Evolutionary conservation across 2,329 filamentous ascomycete species (phyloP).

Genomic region (Drechslera avenae): DNA sequence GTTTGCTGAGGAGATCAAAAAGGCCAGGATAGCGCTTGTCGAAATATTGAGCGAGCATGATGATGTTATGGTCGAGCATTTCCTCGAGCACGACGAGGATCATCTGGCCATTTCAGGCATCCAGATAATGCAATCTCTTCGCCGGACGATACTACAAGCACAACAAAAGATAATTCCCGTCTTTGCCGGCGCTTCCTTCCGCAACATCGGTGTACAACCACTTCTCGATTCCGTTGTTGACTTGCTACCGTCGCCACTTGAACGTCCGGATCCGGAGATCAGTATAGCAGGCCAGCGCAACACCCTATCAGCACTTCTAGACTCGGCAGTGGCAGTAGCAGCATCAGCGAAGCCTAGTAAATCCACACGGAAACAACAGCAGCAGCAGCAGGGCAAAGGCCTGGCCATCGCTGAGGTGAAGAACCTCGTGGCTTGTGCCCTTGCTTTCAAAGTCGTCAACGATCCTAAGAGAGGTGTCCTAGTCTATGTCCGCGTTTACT

Average conservation of each 20-base stretch:
- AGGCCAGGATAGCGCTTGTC: slow-evolving; percentile 76
- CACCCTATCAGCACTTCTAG: slow-evolving; percentile 56
- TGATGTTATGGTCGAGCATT: slow-evolving; percentile 81
- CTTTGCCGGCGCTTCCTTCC: slow-evolving; percentile 89
- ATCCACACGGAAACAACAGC: slow-evolving; percentile 20
- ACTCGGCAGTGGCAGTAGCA: slow-evolving; percentile 39
- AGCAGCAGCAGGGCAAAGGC: slow-evolving; percentile 5
- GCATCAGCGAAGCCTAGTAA: slow-evolving; percentile 22
- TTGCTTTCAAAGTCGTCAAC: slow-evolving; percentile 92
- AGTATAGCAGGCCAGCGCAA: slow-evolving; percentile 65
- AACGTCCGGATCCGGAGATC: slow-evolving; percentile 79
- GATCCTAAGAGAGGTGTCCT: slow-evolving; percentile 84
- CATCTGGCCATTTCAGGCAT: slow-evolving; percentile 68
- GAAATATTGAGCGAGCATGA: slow-evolving; percentile 89
- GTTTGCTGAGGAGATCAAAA: slow-evolving; percentile 70
- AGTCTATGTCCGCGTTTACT: slow-evolving; percentile 91
- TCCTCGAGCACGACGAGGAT: slow-evolving; percentile 77
- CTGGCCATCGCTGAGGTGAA: slow-evolving; percentile 48
- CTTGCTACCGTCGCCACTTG: slow-evolving; percentile 80
- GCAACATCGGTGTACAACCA: slow-evolving; percentile 91
- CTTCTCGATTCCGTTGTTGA: slow-evolving; percentile 87
- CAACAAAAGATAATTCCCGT: slow-evolving; percentile 80
- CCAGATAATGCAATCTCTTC: slow-evolving; percentile 74
- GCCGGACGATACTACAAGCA: slow-evolving; percentile 70
- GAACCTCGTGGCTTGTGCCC: slow-evolving; percentile 70